Conservation (phyloP, 805 yeast species). For the Candida multigemmis region DNA sequence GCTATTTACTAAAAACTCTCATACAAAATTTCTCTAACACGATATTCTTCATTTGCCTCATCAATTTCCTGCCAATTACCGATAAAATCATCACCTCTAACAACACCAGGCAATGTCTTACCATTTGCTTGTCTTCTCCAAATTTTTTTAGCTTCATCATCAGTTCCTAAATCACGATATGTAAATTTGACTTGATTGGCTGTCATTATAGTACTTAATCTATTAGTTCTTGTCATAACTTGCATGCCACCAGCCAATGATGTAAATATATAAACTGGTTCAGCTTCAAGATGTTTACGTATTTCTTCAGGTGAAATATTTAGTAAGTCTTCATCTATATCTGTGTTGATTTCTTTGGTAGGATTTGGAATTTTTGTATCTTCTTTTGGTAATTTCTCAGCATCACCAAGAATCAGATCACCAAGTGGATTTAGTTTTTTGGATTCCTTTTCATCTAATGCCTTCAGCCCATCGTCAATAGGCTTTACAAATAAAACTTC, state of each 20-base stretch:
- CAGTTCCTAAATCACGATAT: constrained; percentile 77
- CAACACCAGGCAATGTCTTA: constrained; percentile 73
- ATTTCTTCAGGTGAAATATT: constrained; percentile 33
- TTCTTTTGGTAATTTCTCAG: constrained; percentile 1
- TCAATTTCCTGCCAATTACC: constrained; percentile 84
- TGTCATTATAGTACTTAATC: constrained; percentile 62
- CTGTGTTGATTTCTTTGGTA: constrained; percentile 1
- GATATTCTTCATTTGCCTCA: constrained; percentile 77
- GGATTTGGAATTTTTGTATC: not conserved
- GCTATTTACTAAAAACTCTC: constrained; percentile 43
- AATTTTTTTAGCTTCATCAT: constrained; percentile 72
- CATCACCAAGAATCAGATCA: too few species aligned
- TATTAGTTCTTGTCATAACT: constrained; percentile 67
- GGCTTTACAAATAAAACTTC: not conserved
- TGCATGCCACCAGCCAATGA: constrained; percentile 85
- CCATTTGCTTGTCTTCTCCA: constrained; percentile 76
- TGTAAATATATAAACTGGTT: constrained; percentile 70
- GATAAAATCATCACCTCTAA: constrained; percentile 70
- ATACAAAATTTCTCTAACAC: constrained; percentile 52
- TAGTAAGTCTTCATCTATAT: constrained; percentile 12
- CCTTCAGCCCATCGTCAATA: not conserved
- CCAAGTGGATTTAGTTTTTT: too few species aligned
- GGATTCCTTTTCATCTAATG: too few species aligned
- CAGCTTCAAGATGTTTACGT: constrained; percentile 32
- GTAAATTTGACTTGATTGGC: constrained; percentile 65